Conservation (phyloP, 805 yeast species). For the Candida alai region DNA sequence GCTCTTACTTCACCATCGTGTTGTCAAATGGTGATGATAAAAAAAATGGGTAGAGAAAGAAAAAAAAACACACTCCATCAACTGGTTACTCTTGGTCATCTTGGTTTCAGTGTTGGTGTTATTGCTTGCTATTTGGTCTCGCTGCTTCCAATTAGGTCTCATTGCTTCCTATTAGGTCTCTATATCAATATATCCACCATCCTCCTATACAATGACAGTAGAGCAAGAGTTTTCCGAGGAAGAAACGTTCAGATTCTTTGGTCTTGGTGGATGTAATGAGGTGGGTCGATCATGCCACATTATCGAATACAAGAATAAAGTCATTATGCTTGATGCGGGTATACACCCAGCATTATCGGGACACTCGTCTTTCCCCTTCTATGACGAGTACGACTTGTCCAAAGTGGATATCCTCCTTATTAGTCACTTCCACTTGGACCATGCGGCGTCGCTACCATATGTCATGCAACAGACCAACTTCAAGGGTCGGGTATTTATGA, state of each 20-base stretch:
- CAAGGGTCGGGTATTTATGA: slow-evolving; percentile 96
- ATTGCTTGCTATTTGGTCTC: no score
- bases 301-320: slow-evolving; percentile 86
- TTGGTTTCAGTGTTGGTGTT: no score
- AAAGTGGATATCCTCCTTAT: slow-evolving; percentile 82
- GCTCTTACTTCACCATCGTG: no score
- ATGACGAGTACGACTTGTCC: slow-evolving; percentile 89
- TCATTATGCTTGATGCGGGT: slow-evolving; percentile 96
- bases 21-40: background rate
- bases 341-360: slow-evolving; percentile 96
- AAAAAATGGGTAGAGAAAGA: background rate
- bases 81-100: no score
- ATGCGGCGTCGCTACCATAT: slow-evolving; percentile 96
- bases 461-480: slow-evolving; percentile 96
- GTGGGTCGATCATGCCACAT: slow-evolving; percentile 97
- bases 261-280: slow-evolving; percentile 97
- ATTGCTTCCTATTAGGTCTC: background rate
- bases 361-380: slow-evolving; percentile 86
- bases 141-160: no score
- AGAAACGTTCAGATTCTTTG: slow-evolving; percentile 61
- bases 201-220: slow-evolving; percentile 11
- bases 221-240: slow-evolving; percentile 23
- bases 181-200: background rate
- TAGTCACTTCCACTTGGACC: slow-evolving; percentile 95
- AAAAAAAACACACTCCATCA: no score